These are phyloP conservation scores for Leccinum fuscescens DNA, from an alignment of 1,284 basidiomycete genomes.

Conservation along the genomic window DNA sequence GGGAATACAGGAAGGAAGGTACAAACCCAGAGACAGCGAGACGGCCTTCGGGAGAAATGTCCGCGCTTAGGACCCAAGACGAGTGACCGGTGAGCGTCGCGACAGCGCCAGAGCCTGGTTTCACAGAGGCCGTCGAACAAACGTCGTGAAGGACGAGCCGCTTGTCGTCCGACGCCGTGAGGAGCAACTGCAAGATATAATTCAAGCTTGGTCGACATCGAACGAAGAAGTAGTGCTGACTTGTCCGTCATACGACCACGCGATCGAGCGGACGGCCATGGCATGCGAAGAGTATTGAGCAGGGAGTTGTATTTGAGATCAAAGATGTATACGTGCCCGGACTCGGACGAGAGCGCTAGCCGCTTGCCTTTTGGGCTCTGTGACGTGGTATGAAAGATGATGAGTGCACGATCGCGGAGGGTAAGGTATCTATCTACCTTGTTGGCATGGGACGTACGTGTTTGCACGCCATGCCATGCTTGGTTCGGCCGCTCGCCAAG, in stretches of 20 bases:
- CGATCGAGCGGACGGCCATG: slow-evolving; percentile 77
- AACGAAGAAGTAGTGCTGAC: slow-evolving; percentile 32
- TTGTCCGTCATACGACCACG: slow-evolving; percentile 81
- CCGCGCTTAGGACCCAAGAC: slow-evolving; percentile 81
- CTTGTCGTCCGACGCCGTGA: slow-evolving; percentile 87
- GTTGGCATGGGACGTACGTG: slow-evolving; percentile 56
- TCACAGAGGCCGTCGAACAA: slow-evolving; percentile 54
- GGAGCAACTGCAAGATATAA: slow-evolving; percentile 55
- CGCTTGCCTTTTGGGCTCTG: slow-evolving; percentile 84
- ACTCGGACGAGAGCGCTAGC: slow-evolving; percentile 75
- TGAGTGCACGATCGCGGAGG: slow-evolving; percentile 10
- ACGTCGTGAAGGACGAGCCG: slow-evolving; percentile 85
- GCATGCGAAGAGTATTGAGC: slow-evolving; percentile 76
- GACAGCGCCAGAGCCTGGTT: slow-evolving; percentile 69
- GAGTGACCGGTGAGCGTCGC: slow-evolving; percentile 81
- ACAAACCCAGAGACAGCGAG: slow-evolving; percentile 77
- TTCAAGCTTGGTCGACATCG: not conserved
- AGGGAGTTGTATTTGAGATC: slow-evolving; percentile 69
- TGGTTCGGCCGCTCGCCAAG: slow-evolving; percentile 68
- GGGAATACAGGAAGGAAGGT: not conserved
- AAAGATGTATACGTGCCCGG: slow-evolving; percentile 79
- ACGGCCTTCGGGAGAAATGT: slow-evolving; percentile 76
- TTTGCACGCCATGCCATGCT: slow-evolving; percentile 78
- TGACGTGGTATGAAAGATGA: not conserved
- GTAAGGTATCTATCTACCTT: not conserved